Conservation (phyloP, 176 grass and related monocot genomes). For the Triticum timopheevii region DNA sequence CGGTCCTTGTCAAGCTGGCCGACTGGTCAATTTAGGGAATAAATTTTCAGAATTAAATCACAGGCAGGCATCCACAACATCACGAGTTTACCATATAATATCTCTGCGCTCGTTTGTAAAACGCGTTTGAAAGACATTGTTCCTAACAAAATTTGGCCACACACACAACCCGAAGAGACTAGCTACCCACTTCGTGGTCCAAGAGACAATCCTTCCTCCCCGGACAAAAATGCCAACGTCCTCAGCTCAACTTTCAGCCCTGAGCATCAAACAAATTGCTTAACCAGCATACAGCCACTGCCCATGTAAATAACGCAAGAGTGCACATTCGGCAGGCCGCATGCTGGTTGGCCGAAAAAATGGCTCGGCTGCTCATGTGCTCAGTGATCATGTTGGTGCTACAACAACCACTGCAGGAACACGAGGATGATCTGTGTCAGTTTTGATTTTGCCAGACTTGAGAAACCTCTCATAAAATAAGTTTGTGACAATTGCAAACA, state of each 20-base stretch:
- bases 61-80: too few relatives aligned
- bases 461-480: background rate
- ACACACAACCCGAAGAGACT: background rate
- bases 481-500: background rate
- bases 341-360: background rate
- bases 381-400: background rate
- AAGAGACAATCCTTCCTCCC: background rate
- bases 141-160: slow-evolving; percentile 15
- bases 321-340: background rate
- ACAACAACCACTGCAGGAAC: background rate
- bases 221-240: background rate
- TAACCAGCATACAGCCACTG: background rate
- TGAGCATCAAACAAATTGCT: background rate
- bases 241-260: background rate
- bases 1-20: background rate
- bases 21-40: background rate
- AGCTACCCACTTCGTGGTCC: background rate
- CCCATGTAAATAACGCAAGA: background rate
- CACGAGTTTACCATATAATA: too few relatives aligned
- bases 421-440: background rate
- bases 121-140: background rate
- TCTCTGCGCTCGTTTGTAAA: background rate
- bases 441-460: background rate
- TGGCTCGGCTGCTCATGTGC: background rate
- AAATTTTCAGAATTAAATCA: background rate